Evolutionary conservation across 257 asterid genomes (phyloP), one percentile per base, ranked within the genome.

Genomic region (Paraleonurus japonicus): DNA sequence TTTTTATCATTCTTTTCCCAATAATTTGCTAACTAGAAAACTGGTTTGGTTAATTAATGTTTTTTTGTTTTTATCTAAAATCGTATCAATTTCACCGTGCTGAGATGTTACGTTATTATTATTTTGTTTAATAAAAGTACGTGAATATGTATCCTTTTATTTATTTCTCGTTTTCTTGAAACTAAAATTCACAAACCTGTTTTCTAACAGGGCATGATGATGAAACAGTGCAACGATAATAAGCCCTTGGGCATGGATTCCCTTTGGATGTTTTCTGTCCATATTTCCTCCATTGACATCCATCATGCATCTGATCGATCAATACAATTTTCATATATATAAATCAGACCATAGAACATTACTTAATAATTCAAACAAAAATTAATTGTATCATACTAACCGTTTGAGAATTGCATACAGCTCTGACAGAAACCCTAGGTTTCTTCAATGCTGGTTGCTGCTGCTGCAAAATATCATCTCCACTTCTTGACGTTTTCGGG

Each of bases 281-380:
- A 12, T 86, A 86, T 73, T 86, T 86, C 72, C 88, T 75, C 91
- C 91, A 86, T 58, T 80, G 91, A 16, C 91, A 86, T 59, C 90
- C 91, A 76, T 86, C 91, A 15, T 81, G 76, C 85, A 85, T 79
- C 87, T 81, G 43, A 61, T 24, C 6, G 2, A 30, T 13, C 2
- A 59, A 54, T 3, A 37, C 5, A 47, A 16, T 2, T 7, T 16
- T 43, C 35, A 23, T 8, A 54, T 11, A 12, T 1, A n/a, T n/a
- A 28, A 19, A 24, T 27, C 37, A 55, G 30, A 32, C 2, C 8
- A 16, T n/a, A 47, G 24, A 41, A 12, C 3, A 41, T 11, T 12
- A 32, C 4, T 5, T 32, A 32, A 3, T 32, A 32, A 32, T 4
- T 5, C 37, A n/a, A n/a, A n/a, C n/a, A n/a, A n/a, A n/a, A n/a